Evolutionary conservation across 192 early-diverging fungal genomes (phyloP), one percentile per base, ranked within the genome.

Genomic region (Coemansia sp.): DNA sequence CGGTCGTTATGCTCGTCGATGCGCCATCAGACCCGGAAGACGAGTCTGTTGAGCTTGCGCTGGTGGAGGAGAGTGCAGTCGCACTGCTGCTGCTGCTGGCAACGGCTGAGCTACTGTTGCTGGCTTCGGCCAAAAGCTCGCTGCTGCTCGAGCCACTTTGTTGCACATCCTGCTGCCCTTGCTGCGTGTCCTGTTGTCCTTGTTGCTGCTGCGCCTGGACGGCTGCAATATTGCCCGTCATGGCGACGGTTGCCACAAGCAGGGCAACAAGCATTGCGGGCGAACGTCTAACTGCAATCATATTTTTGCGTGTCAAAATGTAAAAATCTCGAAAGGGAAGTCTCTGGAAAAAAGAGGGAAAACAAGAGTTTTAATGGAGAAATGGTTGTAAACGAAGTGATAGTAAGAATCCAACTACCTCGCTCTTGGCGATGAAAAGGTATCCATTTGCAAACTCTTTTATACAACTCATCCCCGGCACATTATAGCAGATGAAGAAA

Each of bases 1-100:
- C 27, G 23, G 50, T 37, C n/a, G 15, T 40, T 10, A 38, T 38
- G 42, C 53, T 56, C 0, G 56, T 57, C 36, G 37, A 57, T 25
- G 23, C 36, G 28, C n/a, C 37, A 13, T 41, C 37, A 23, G 15
- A 15, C 22, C 55, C 30, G 4, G 13, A 6, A 25, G 56, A 41
- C 14, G 37, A 25, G 20, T 38, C 55, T 33, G 22, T 13, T 8
- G 55, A 2, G 7, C 33, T 20, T 19, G 23, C 27, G 7, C 28
- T 38, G 22, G 37, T 19, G 11, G 56, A 2, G 20, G 56, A 40
- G 34, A n/a, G n/a, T 56, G 22, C 55, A 13, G 4, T 22, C 3
- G 33, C 4, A 2, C 20, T 22, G 45, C 20, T 25, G 22, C 19
- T 48, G 23, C 29, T 47, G 28, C 8, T 38, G 4, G n/a, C 14